phyloP scores from a whole-genome alignment of 805 yeast species.

The Saccharomycopsis fibuligera region DNA sequence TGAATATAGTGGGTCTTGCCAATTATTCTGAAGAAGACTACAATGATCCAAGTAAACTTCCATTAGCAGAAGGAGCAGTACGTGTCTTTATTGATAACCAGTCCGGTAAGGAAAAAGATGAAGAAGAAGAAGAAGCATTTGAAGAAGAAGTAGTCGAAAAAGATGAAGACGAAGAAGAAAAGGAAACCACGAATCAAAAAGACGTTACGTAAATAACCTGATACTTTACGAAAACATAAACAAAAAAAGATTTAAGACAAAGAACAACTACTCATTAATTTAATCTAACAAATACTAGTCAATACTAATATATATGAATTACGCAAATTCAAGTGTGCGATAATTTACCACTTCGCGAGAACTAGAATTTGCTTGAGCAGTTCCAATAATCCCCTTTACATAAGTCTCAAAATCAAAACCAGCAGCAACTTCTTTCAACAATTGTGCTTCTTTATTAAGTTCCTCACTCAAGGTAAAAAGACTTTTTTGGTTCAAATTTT shows the following conservation, averaged over 20 bases:
- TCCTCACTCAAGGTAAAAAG: constrained; percentile 22
- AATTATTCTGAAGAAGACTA: constrained; percentile 38
- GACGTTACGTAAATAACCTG: not conserved
- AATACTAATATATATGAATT: not conserved
- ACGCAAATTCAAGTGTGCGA: constrained; percentile 29
- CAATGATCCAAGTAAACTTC: constrained; percentile 27
- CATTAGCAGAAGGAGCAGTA: constrained; percentile 27
- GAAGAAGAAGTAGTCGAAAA: constrained; percentile 10
- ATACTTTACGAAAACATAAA: no score
- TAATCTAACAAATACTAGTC: not conserved
- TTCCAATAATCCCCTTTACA: constrained; percentile 31
- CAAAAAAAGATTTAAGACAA: no score
- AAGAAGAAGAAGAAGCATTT: not conserved
- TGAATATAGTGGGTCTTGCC: constrained; percentile 23
- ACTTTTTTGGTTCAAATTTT: constrained; percentile 22
- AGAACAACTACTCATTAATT: not conserved
- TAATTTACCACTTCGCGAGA: constrained; percentile 33
- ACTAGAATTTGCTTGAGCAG: constrained; percentile 33
- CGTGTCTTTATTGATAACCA: constrained; percentile 23
- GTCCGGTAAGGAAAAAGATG: not conserved
- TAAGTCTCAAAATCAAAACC: constrained; percentile 25
- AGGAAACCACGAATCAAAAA: not conserved
- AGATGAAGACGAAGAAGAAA: constrained; percentile 26
- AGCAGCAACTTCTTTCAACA: constrained; percentile 24
- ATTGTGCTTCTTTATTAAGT: constrained; percentile 23